Percentiles rank a stretch among this genome's conserved stretches.
Evolutionary conservation across 306 rosid genomes (phyloP).

Genomic region (Cucurbita moschata): DNA sequence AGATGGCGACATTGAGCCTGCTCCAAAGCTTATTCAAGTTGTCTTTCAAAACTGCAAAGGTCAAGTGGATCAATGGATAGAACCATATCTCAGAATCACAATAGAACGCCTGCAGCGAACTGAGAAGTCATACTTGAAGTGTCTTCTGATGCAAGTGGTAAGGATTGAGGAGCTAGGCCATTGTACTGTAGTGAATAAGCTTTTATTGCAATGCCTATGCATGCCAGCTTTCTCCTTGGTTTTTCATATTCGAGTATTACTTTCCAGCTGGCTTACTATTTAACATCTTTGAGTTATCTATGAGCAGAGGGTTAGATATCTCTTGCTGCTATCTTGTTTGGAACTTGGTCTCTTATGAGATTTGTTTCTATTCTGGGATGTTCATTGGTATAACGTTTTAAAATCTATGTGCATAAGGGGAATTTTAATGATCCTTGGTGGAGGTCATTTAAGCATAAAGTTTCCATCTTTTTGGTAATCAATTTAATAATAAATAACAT

Average conservation of each 20-base stretch:
- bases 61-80: conserved; percentile 96
- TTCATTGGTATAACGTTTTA: background rate
- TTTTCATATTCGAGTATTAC: background rate
- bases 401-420: background rate
- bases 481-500: background rate
- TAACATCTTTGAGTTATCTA: background rate
- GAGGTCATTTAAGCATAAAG: background rate
- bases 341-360: background rate
- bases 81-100: conserved; percentile 67
- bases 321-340: background rate
- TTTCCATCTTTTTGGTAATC: background rate
- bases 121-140: conserved; percentile 62
- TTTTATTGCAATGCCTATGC: background rate
- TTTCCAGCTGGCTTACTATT: background rate
- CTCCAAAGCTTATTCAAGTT: conserved; percentile 93
- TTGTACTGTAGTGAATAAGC: background rate
- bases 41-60: conserved; percentile 86
- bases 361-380: background rate
- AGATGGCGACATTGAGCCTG: conserved; percentile 84
- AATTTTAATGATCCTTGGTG: background rate
- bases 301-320: background rate
- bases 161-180: conserved; percentile 9
- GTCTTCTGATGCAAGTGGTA: conserved; percentile 93
- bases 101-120: conserved; percentile 63
- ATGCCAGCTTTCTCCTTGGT: background rate